Percentiles rank a stretch among this genome's conserved stretches.
Conservation (phyloP, 2,329 filamentous ascomycete species). For the Aureobasidium sp. region DNA sequence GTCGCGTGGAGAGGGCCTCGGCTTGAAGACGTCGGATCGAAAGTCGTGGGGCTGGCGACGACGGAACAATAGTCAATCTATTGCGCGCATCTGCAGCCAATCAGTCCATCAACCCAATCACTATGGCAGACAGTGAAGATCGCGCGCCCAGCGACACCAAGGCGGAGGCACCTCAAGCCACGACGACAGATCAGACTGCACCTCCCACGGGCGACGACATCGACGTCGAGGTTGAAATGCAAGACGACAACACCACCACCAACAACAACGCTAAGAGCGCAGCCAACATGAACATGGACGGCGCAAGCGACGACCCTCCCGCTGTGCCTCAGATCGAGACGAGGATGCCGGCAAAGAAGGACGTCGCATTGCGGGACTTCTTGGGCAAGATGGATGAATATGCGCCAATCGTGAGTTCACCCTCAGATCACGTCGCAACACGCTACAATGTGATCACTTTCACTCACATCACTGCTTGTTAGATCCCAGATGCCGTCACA, state of each 20-base stretch:
- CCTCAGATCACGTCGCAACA: not conserved
- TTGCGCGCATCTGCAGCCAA: conserved; percentile 7
- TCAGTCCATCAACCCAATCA: conserved; percentile 5
- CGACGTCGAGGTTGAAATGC: conserved; percentile 1
- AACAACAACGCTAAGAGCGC: not conserved
- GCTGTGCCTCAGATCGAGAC: conserved; percentile 42
- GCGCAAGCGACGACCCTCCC: conserved; percentile 25
- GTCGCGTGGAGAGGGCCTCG: not conserved
- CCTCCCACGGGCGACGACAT: conserved; percentile 6
- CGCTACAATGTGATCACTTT: not conserved
- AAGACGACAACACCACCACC: not conserved
- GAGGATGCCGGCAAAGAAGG: conserved; percentile 72
- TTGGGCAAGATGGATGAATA: conserved; percentile 96
- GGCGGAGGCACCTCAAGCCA: not conserved
- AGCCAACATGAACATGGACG: conserved; percentile 21
- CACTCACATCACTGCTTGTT: not conserved
- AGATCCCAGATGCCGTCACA: conserved; percentile 97
- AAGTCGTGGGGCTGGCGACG: not conserved
- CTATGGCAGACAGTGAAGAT: conserved; percentile 9
- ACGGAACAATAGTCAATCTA: not conserved
- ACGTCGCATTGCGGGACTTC: conserved; percentile 87
- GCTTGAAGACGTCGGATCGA: not conserved
- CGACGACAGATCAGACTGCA: not conserved
- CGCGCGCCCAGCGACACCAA: not conserved
- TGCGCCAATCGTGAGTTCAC: conserved; percentile 75